phyloP scores from a whole-genome alignment of 305 asterid genomes.

The Salvia sclarea region DNA sequence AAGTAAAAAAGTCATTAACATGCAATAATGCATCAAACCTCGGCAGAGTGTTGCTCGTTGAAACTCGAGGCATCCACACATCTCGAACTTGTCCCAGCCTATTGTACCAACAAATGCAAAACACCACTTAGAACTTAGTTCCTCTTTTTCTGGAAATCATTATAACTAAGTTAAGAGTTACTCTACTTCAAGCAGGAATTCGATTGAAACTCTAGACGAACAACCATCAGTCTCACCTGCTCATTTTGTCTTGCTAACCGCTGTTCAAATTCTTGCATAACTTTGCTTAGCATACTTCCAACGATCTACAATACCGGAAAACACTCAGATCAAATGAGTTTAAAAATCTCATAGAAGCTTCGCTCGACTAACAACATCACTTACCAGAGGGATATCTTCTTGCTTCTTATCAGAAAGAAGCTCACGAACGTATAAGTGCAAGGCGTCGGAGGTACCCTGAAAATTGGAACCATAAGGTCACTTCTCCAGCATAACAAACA shows the following conservation, averaged over 20 bases:
- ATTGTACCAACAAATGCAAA: constrained; percentile 31
- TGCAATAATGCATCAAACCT: constrained; percentile 39
- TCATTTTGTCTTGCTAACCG: constrained; percentile 50
- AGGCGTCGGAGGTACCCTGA: constrained; percentile 58
- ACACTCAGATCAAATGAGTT: background rate
- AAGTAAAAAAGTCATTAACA: constrained; percentile 22
- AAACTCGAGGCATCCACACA: constrained; percentile 32
- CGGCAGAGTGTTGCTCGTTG: constrained; percentile 33
- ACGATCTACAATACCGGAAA: constrained; percentile 52
- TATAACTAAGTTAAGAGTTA: background rate
- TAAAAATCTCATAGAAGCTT: background rate
- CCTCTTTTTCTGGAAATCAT: background rate
- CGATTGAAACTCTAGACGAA: background rate
- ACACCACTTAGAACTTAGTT: background rate
- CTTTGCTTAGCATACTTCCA: constrained; percentile 69
- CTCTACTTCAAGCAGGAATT: background rate
- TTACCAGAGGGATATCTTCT: constrained; percentile 84
- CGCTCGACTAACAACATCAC: constrained; percentile 25
- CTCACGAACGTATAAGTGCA: constrained; percentile 55
- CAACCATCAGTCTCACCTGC: constrained; percentile 49
- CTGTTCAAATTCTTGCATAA: constrained; percentile 78
- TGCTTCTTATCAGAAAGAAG: constrained; percentile 69
- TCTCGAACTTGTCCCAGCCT: constrained; percentile 45
- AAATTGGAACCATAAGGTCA: constrained; percentile 29
- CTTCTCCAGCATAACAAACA: constrained; percentile 6